Conservation (phyloP, 2,329 filamentous ascomycete species). For the Balansia obtecta region DNA sequence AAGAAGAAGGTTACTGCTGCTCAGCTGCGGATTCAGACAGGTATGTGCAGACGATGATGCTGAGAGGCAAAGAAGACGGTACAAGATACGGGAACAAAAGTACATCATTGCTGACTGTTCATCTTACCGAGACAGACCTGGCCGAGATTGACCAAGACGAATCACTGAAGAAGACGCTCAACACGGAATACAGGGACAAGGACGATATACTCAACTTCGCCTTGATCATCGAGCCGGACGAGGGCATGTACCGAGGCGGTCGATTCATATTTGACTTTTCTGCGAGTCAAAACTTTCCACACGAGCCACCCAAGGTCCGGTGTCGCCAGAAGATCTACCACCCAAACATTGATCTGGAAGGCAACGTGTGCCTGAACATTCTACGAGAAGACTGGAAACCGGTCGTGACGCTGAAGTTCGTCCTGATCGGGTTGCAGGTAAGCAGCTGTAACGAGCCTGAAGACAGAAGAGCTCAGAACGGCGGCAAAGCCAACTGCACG, state of each 20-base stretch:
- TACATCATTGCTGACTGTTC: neutral
- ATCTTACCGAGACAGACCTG: conserved; percentile 43
- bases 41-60: conserved; percentile 30
- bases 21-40: conserved; percentile 91
- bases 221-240: conserved; percentile 72
- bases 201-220: conserved; percentile 80
- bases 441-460: neutral
- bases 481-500: neutral
- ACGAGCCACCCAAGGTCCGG: conserved; percentile 94
- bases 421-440: conserved; percentile 87
- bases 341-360: conserved; percentile 94
- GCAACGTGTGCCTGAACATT: conserved; percentile 97
- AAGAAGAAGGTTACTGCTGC: conserved; percentile 99
- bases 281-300: conserved; percentile 91
- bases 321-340: conserved; percentile 99
- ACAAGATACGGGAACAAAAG: neutral
- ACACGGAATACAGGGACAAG: conserved; percentile 66
- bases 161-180: conserved; percentile 68
- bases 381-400: conserved; percentile 98
- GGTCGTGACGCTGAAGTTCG: conserved; percentile 89
- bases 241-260: conserved; percentile 79
- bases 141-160: conserved; percentile 46
- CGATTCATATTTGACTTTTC: conserved; percentile 81
- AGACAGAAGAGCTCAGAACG: neutral
- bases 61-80: neutral